Base-by-base conservation (phyloP, 2,329 filamentous ascomycete species). In the Truncatella angustata region DNA sequence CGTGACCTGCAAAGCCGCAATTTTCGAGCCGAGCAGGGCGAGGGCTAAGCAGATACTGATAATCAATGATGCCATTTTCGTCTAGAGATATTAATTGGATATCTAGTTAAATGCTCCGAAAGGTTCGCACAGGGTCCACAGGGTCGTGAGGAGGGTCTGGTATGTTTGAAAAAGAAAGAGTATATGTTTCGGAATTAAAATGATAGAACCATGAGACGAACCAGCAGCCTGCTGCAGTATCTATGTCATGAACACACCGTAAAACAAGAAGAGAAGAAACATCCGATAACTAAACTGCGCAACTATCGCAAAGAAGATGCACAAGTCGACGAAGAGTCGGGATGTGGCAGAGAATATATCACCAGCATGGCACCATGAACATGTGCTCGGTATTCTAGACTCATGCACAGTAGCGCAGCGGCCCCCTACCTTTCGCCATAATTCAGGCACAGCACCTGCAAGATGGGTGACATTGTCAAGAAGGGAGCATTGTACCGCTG, bases 1-100 rank as follows among this genome's bases (percentile, higher is more conserved):
- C 11, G 79, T 72, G 46, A 81, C 78, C 60, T 77, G 76, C 16
- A 82, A 66, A 5, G 73, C 56, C 16, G n/a, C n/a, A n/a, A n/a
- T 49, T 30, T 18, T 48, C 51, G 49, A 51, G 50, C 40, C 51
- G 50, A 70, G 47, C 3, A 42, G 14, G 32, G 46, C 20, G 20
- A 61, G 45, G 5, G 57, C 48, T 18, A 67, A 54, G 10, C 65
- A 40, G 16, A 65, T 52, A 35, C 60, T 42, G 20, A 65, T 52
- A 39, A 60, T 43, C 24, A 64, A 42, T 45, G 52, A 50, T 48
- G 57, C 53, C 64, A 67, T 66, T 56, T 59, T 26, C 57, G 59
- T 44, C 52, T 21, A 53, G 55, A 57, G 58, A 57, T 54, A 21
- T 52, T 24, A 12, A 14, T 21, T 32, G 12, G n/a, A 26, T 18